Base-by-base conservation (phyloP, 2,329 filamentous ascomycete species). In the Venturia aucupariae region DNA sequence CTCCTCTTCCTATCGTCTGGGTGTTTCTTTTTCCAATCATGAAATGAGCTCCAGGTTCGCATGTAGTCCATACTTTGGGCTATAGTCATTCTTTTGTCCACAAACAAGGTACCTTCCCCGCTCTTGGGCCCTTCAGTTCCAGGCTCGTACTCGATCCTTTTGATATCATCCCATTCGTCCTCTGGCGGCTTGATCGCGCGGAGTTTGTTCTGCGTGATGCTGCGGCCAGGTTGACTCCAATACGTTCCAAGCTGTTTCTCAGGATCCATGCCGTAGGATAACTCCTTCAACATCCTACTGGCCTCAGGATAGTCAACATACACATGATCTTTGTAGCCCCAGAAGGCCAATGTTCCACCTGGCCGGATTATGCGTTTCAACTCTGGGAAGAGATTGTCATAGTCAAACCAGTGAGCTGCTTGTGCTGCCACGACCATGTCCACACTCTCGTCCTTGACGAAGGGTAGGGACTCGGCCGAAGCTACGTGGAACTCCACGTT, bases 331-430 rank as follows among this genome's bases (percentile, higher is more conserved):
- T 84, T 85, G 72, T 88, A 88, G 1, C 84, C 85, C 83, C 82
- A 87, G 70, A 86, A 85, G 0, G 84, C 84, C n/a, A 88, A 68
- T 0, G 82, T 84, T 19, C 84, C 85, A 17, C 82, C 82, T 1
- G 73, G 71, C 60, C 81, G 77, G 48, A 87, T 74, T 8, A 85
- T 79, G 15, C 83, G 78, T 11, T 75, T 75, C 65, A 88, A 71
- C 69, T 84, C 81, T 0, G 78, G 78, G 82, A 84, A 88, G 3
- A 81, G 78, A 46, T 75, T 77, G 8, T 67, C 48, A 69, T 83
- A 84, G 71, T 87, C 79, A 71, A 89, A 89, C 86, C 86, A 89
- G 71, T 89, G 86, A 48, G 85, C 84, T 8, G 85, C 80, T 69
- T 88, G 85, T 0, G 75, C 80, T 0, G 79, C 77, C 0, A 79